Conservation (phyloP, 371 early-diverging fungal genomes). For the Mucor mucedo region DNA sequence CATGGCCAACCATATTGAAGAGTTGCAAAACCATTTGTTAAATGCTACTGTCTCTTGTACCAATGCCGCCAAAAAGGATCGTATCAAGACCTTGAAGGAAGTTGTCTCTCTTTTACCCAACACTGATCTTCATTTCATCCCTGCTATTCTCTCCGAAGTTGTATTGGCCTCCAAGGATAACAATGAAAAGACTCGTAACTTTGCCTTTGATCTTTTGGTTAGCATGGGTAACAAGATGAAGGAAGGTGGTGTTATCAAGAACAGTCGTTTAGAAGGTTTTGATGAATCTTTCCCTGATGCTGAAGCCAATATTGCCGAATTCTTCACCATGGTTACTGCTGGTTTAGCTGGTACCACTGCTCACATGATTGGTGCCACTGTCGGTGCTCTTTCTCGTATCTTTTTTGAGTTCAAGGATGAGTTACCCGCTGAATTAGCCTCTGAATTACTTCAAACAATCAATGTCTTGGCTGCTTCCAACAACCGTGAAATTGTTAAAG, state of each 20-base stretch:
- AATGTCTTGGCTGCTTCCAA: constrained; percentile 77
- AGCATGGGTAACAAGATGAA: constrained; percentile 90
- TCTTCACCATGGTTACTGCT: constrained; percentile 89
- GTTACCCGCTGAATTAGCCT: constrained; percentile 61
- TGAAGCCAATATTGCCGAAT: constrained; percentile 61
- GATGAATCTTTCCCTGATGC: constrained; percentile 58
- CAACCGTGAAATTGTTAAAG: constrained; percentile 91
- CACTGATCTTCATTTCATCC: constrained; percentile 81
- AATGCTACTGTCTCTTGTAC: constrained; percentile 62
- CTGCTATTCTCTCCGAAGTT: constrained; percentile 86
- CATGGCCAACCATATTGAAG: constrained; percentile 46
- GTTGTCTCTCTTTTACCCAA: constrained; percentile 60
- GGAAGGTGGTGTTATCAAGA: constrained; percentile 69
- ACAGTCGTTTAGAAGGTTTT: constrained; percentile 60
- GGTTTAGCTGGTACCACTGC: constrained; percentile 93
- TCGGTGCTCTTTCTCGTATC: constrained; percentile 81
- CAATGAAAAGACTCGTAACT: constrained; percentile 85
- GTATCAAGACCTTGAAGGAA: constrained; percentile 65
- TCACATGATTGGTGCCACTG: constrained; percentile 92
- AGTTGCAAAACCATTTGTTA: constrained; percentile 57
- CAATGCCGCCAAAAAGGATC: constrained; percentile 70
- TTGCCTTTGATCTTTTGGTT: constrained; percentile 86
- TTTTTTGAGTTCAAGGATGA: constrained; percentile 88
- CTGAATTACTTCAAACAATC: constrained; percentile 72
- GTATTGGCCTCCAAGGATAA: constrained; percentile 93